A percentile compares a stretch with the other conserved stretches of the same genome.
These are phyloP conservation scores for Entomortierella beljakovae DNA, from an alignment of 192 early-diverging fungal genomes.

Conservation along the genomic window DNA sequence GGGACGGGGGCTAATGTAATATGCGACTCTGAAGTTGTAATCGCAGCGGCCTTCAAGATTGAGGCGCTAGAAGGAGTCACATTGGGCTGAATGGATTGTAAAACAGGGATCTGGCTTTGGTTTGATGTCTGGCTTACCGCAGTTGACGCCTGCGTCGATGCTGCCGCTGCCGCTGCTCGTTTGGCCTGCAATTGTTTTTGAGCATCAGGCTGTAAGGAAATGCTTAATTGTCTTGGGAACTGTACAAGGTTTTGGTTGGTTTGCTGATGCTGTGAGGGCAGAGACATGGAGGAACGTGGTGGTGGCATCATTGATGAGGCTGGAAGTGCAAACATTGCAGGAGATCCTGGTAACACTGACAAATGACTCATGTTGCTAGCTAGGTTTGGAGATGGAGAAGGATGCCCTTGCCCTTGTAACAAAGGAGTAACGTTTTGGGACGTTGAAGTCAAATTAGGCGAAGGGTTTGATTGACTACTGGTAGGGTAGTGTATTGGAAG, in stretches of 20 bases:
- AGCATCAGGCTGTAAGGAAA: constrained; percentile 17
- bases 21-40: neutral
- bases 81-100: constrained; percentile 11
- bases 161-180: neutral
- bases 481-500: constrained; percentile 11
- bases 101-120: neutral
- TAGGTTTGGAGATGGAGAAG: constrained; percentile 36
- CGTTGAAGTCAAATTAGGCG: constrained; percentile 31
- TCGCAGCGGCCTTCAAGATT: neutral
- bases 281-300: constrained; percentile 28
- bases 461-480: constrained; percentile 16
- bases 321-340: constrained; percentile 35
- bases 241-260: constrained; percentile 3
- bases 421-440: neutral
- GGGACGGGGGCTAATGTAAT: neutral
- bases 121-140: neutral
- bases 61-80: neutral
- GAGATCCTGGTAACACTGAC: constrained; percentile 35
- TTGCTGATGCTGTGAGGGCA: constrained; percentile 37
- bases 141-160: constrained; percentile 1
- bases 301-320: constrained; percentile 44
- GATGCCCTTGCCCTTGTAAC: constrained; percentile 10
- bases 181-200: constrained; percentile 18
- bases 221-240: constrained; percentile 25
- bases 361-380: constrained; percentile 37